Percentiles rank a stretch among this genome's conserved stretches.
Conservation (phyloP, 1,139 yeast genomes). For the Geotrichum armillariae region DNA sequence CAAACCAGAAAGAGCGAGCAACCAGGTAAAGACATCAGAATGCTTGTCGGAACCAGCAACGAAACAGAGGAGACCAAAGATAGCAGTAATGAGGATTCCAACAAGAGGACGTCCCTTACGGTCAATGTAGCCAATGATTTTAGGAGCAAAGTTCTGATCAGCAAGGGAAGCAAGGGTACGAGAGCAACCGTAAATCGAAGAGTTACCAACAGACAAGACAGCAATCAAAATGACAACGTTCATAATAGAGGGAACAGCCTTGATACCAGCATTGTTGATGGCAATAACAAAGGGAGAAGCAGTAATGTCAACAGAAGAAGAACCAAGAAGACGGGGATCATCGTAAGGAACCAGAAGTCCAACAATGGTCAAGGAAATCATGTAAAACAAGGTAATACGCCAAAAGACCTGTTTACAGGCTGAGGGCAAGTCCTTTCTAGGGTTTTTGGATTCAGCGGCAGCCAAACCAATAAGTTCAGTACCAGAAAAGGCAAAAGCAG, state of each 20-base stretch:
- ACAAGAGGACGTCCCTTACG: constrained; percentile 70
- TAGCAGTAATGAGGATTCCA: constrained; percentile 57
- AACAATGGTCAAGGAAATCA: neutral
- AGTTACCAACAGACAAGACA: constrained; percentile 71
- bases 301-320: constrained; percentile 45
- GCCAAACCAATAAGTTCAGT: neutral
- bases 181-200: constrained; percentile 74
- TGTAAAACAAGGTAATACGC: neutral
- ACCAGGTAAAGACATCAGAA: constrained; percentile 71
- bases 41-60: constrained; percentile 68
- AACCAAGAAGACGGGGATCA: neutral
- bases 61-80: constrained; percentile 68
- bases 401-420: neutral
- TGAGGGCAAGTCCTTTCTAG: neutral
- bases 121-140: constrained; percentile 68
- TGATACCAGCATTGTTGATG: constrained; percentile 54
- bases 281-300: constrained; percentile 78
- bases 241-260: constrained; percentile 64
- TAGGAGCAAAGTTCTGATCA: constrained; percentile 76
- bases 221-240: constrained; percentile 71
- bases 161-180: constrained; percentile 81
- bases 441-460: neutral
- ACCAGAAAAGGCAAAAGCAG: neutral
- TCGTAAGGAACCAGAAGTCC: neutral
- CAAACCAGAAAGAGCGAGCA: constrained; percentile 74